Conservation (phyloP, 345 rosid species). For the Salix koriyanagi region DNA sequence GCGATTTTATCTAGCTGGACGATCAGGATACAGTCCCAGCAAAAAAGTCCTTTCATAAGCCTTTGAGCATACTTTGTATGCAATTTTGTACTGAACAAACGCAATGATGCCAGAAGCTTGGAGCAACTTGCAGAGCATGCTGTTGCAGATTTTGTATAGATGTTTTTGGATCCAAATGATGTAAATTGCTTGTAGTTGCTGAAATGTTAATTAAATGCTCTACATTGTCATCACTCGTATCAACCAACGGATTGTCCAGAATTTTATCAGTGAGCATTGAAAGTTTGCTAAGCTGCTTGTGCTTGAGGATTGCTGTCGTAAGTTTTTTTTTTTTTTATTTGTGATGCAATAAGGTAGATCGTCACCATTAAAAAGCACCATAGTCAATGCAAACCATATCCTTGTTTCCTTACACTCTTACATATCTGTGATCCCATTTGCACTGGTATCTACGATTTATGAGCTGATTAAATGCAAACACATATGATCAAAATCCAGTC, state of each 20-base stretch:
- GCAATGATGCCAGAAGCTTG: not conserved
- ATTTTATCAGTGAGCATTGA: not conserved
- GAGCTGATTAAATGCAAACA: too few species aligned
- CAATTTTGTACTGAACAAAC: constrained; percentile 19
- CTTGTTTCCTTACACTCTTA: too few species aligned
- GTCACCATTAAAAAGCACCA: not conserved
- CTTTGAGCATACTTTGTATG: constrained; percentile 10
- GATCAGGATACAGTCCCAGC: not conserved
- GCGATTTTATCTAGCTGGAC: not conserved
- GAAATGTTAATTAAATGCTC: not conserved
- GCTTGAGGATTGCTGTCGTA: not conserved
- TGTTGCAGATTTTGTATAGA: constrained; percentile 3
- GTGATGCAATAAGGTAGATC: not conserved
- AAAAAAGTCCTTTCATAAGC: not conserved
- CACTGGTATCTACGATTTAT: too few species aligned
- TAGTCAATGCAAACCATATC: not conserved
- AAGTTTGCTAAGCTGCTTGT: not conserved
- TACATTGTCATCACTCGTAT: not conserved
- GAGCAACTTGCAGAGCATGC: constrained; percentile 2
- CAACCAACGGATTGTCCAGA: not conserved
- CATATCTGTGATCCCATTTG: too few species aligned
- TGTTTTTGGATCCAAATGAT: not conserved
- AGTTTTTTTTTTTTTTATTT: not conserved
- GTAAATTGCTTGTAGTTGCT: not conserved
- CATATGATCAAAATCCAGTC: too few species aligned